Base-by-base conservation (phyloP, 2,329 filamentous ascomycete species). In the Pezicula radicicola region DNA sequence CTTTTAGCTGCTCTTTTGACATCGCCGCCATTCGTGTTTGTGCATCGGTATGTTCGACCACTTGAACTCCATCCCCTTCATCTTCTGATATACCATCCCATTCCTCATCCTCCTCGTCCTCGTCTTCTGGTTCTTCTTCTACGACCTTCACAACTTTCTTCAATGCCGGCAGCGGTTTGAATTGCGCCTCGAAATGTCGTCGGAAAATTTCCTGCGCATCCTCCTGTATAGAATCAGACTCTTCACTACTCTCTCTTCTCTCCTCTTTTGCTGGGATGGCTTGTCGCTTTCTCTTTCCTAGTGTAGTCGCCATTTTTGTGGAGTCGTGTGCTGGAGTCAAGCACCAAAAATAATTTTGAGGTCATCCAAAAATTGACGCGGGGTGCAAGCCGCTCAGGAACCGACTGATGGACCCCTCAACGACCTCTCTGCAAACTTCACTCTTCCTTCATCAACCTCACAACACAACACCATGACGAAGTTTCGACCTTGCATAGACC, bases 401-500 rank as follows among this genome's bases (percentile, higher is more conserved):
- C 21, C 21, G 21, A 21, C 21, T 21, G 5, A 21, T 3, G 39
- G 28, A 30, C 28, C 28, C 28, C 28, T 30, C 28, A 30, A 30
- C 28, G 28, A 51, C 18, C 28, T 16, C 35, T 44, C 39, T 33
- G 18, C 45, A 33, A 8, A 12, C 42, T 25, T 25, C n/a, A 30
- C 47, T 12, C 36, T 18, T 41, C 42, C 8, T 36, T 3, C 13
- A 27, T 30, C 7, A 30, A 30, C 28, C 10, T 9, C 28, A 30
- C 28, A 6, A 46, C 30, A 36, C 19, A n/a, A 25, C 51, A 74
- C 56, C 41, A 96, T 99, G 94, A 97, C 94, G 3, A 85, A 87
- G 62, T 99, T 99, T 67, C 81, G 94, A 37, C 94, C 94, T 18
- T 99, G 94, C 68, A 97, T 99, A 71, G 94, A 99, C 73, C 82